These are phyloP conservation scores for Pseudopyricularia cyperi DNA, from an alignment of 2,329 filamentous ascomycete genomes.

Conservation along the genomic window DNA sequence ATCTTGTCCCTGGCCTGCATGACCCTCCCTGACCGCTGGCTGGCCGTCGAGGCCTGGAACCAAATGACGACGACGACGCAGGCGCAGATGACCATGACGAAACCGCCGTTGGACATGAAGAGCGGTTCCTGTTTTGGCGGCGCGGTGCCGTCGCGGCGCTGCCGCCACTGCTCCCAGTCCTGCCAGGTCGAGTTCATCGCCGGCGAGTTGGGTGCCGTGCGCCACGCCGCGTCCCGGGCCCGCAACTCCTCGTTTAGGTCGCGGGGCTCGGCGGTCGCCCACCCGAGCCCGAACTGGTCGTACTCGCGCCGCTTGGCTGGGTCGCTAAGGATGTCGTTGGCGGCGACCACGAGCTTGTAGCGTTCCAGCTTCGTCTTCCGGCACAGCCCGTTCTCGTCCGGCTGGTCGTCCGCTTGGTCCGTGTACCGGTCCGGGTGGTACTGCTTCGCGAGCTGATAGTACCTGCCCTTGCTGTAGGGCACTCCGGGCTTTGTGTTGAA, in stretches of 20 bases:
- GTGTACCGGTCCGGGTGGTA: constrained; percentile 75
- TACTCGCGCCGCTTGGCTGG: constrained; percentile 67
- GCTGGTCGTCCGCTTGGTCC: constrained; percentile 23
- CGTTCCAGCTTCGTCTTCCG: constrained; percentile 63
- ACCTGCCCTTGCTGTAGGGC: constrained; percentile 70
- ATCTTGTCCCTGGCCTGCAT: constrained; percentile 55
- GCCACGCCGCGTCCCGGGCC: constrained; percentile 33
- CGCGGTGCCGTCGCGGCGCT: constrained; percentile 30
- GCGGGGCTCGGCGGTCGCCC: constrained; percentile 39
- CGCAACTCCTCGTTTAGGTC: constrained; percentile 31
- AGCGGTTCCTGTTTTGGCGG: constrained; percentile 36
- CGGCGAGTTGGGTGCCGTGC: constrained; percentile 30
- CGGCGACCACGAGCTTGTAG: constrained; percentile 77
- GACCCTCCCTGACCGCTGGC: constrained; percentile 45
- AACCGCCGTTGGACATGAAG: constrained; percentile 68
- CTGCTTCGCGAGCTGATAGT: constrained; percentile 85
- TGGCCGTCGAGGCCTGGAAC: constrained; percentile 59
- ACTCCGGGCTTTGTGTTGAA: constrained; percentile 44
- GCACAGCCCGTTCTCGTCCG: constrained; percentile 32
- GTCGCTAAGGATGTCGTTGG: constrained; percentile 79
- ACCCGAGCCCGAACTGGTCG: constrained; percentile 70
- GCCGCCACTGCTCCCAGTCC: constrained; percentile 81
- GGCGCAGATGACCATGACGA: constrained; percentile 58
- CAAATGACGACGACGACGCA: constrained; percentile 58
- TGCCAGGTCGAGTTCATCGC: constrained; percentile 87